Conservation (phyloP, 2,329 filamentous ascomycete species). For the Rosellinia necatrix region DNA sequence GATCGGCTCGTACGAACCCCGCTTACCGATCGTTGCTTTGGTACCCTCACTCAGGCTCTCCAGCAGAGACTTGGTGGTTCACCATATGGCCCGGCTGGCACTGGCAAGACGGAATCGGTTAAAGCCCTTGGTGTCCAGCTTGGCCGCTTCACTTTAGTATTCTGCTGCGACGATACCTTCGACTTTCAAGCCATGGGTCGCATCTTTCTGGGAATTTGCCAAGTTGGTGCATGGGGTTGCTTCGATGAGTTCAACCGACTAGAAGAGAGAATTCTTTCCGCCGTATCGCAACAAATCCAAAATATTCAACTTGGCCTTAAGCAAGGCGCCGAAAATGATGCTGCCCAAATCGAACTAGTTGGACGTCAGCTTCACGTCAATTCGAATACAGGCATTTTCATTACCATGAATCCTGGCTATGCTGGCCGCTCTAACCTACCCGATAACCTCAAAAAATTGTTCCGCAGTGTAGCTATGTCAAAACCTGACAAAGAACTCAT, state of each 20-base stretch:
- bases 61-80: slow-evolving; percentile 95
- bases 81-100: slow-evolving; percentile 95
- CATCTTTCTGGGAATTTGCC: slow-evolving; percentile 98
- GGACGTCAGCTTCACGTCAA: slow-evolving; percentile 90
- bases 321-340: slow-evolving; percentile 78
- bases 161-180: slow-evolving; percentile 99
- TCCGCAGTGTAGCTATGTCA: slow-evolving; percentile 99
- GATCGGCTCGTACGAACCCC: slow-evolving; percentile 96
- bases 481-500: slow-evolving; percentile 99
- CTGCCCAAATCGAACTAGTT: slow-evolving; percentile 90
- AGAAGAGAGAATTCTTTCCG: slow-evolving; percentile 95
- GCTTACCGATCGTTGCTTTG: slow-evolving; percentile 96
- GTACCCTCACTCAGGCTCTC: slow-evolving; percentile 93
- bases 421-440: slow-evolving; percentile 96
- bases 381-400: slow-evolving; percentile 95
- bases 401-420: slow-evolving; percentile 99
- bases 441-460: slow-evolving; percentile 99
- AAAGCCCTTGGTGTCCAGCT: slow-evolving; percentile 97
- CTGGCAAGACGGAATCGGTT: slow-evolving; percentile 98
- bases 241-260: slow-evolving; percentile 99
- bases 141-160: slow-evolving; percentile 95
- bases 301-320: slow-evolving; percentile 97
- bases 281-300: slow-evolving; percentile 98
- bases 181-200: slow-evolving; percentile 99
- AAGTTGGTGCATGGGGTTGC: slow-evolving; percentile 98